A percentile compares a stretch with the other conserved stretches of the same genome.
phyloP scores from a whole-genome alignment of 495 filamentous ascomycete species.

The Aspergillus ostianus region DNA sequence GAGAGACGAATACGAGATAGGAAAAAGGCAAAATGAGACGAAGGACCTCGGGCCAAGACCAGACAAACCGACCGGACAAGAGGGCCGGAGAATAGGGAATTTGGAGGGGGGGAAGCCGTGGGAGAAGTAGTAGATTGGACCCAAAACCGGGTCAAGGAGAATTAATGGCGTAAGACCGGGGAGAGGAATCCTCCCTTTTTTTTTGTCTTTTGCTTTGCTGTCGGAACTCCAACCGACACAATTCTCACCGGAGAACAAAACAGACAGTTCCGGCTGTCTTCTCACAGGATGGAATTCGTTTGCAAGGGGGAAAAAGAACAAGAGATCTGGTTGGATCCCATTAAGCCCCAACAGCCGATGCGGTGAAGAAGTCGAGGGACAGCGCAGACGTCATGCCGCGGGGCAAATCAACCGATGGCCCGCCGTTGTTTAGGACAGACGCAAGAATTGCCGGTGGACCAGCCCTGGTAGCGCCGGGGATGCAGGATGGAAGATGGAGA shows the following conservation, averaged over 20 bases:
- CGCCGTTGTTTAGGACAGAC: not conserved
- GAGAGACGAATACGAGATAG: not conserved
- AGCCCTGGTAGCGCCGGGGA: not conserved
- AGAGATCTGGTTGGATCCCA: slow-evolving; percentile 23
- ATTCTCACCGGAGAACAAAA: not conserved
- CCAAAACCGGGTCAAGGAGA: not conserved
- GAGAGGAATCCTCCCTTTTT: not conserved
- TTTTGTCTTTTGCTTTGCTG: not conserved
- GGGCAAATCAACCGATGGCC: slow-evolving; percentile 15
- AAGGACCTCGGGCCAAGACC: slow-evolving; percentile 12
- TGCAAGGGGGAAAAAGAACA: slow-evolving; percentile 5
- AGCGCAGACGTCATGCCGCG: slow-evolving; percentile 30
- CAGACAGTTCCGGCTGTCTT: slow-evolving; percentile 23
- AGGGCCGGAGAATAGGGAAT: not conserved
- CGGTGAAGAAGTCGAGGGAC: slow-evolving; percentile 23
- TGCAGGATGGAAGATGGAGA: not conserved
- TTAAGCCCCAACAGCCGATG: slow-evolving; percentile 21
- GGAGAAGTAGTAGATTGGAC: not conserved
- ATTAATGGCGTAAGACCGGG: not conserved
- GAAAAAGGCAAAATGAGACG: not conserved
- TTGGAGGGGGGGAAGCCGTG: not conserved
- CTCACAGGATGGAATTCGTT: not conserved
- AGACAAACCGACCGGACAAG: slow-evolving; percentile 6
- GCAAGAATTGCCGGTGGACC: not conserved
- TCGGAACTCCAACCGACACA: not conserved